These are phyloP conservation scores for Plasmodium inui DNA, from an alignment of 169 alveolate species.

Conservation along the genomic window DNA sequence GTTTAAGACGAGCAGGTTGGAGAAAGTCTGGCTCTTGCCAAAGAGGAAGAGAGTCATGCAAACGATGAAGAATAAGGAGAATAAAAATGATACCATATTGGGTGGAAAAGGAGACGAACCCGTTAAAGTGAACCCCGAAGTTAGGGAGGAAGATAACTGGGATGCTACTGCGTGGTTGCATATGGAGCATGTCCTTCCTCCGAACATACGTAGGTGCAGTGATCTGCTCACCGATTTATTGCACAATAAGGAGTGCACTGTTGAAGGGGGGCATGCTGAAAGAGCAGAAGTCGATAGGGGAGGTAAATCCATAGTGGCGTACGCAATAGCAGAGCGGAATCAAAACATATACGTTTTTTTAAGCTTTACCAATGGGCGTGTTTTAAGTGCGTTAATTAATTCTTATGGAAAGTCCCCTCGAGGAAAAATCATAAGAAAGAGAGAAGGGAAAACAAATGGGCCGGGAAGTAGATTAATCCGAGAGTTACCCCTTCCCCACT, in stretches of 20 bases:
- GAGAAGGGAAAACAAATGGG: not conserved
- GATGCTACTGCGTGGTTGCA: not conserved
- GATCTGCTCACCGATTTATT: not conserved
- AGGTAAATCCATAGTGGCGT: constrained; percentile 4
- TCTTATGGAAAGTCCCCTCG: constrained; percentile 11
- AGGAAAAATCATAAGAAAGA: not conserved
- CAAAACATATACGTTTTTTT: constrained; percentile 32
- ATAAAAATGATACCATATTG: not conserved
- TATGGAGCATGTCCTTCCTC: not conserved
- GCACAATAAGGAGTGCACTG: not conserved
- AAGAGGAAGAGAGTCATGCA: not conserved
- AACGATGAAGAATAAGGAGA: not conserved
- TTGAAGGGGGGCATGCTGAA: not conserved
- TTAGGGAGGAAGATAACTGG: not conserved
- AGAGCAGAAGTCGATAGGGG: not conserved
- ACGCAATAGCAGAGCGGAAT: constrained; percentile 37
- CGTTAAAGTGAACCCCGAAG: not conserved
- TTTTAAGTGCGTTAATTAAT: constrained; percentile 47
- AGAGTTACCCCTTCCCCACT: not conserved
- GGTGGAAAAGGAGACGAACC: not conserved
- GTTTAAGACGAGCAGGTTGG: constrained; percentile 56
- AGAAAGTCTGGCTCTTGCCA: constrained; percentile 34
- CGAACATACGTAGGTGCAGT: not conserved
- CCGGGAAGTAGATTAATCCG: constrained; percentile 9
- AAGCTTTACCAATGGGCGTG: constrained; percentile 23